Evolutionary conservation across 208 protist species (phyloP), one percentile per base, ranked within the genome.

Genomic region (Acanthamoeba lenticulata): DNA sequence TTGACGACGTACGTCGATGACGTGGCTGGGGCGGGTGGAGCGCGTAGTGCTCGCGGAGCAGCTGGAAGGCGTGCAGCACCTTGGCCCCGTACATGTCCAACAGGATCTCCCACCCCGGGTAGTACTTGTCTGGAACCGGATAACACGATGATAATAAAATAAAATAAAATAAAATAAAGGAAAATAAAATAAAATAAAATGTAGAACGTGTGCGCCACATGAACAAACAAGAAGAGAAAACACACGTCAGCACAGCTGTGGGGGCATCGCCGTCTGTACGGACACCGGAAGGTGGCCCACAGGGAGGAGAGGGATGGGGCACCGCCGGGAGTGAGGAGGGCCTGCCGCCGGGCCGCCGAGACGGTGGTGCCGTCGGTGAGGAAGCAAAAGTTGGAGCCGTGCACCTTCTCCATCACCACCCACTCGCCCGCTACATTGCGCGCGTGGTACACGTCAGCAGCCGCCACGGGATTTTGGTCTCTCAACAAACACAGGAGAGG

Each of bases 331-430:
- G 32, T 32, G 67, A 77, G 67, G 32, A 77, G 67, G 36, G 67
- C 67, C 67, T 77, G 19, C 3, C 67, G 67, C 40, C 67, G 67
- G 21, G 67, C 67, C 17, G 24, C 67, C 9, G 67, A 27, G 1
- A 77, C 67, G 34, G 29, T 77, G 67, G 67, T 38, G 11, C 67
- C 67, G 67, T 77, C 67, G 17, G 67, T 77, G 67, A 77, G 29
- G 67, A 77, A 77, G 29, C 67, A 77, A 32, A 77, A 77, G 36
- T 77, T 77, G 67, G 67, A 77, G 32, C 67, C 67, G 67, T 77
- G 67, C 67, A 77, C 67, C 67, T 77, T 77, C 29, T 77, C 67
- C 67, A 77, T 77, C 34, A 77, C 67, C 67, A 77, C 67, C 67
- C 67, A 77, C 67, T 77, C 67, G 19, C 67, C 67, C 29, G 6